phyloP scores from a whole-genome alignment of 306 rosid species.

The Mucuna pruriens region DNA sequence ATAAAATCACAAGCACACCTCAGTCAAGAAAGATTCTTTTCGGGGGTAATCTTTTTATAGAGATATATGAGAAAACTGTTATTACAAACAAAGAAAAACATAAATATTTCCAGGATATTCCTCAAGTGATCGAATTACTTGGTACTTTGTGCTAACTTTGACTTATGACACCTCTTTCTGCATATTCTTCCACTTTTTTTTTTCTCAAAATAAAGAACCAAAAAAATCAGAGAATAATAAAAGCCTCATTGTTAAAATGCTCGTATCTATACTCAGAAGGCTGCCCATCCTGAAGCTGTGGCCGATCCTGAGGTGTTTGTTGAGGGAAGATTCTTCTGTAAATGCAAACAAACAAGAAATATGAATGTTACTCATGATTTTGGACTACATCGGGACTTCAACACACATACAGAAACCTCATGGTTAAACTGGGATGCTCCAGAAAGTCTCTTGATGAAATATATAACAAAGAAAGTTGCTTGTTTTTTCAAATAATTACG shows the following conservation, averaged over 20 bases:
- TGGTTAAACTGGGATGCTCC: not conserved
- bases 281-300: slow-evolving; percentile 96
- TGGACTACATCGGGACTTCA: not conserved
- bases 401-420: not conserved
- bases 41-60: slow-evolving; percentile 19
- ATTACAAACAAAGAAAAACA: slow-evolving; percentile 35
- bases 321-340: slow-evolving; percentile 86
- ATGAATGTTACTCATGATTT: slow-evolving; percentile 2
- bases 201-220: slow-evolving; percentile 39
- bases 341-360: slow-evolving; percentile 7
- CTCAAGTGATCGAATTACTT: slow-evolving; percentile 41
- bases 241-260: slow-evolving; percentile 57
- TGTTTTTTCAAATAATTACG: not conserved
- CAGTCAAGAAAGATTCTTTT: not conserved
- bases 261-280: slow-evolving; percentile 74
- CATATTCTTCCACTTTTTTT: slow-evolving; percentile 31
- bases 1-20: slow-evolving; percentile 21
- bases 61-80: slow-evolving; percentile 43
- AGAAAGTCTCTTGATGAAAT: slow-evolving; percentile 14
- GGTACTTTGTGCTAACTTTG: slow-evolving; percentile 45
- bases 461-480: slow-evolving; percentile 24
- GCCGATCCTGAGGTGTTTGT: slow-evolving; percentile 68
- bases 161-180: slow-evolving; percentile 45
- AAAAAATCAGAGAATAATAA: slow-evolving; percentile 41
- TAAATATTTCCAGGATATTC: slow-evolving; percentile 53